Evolutionary conservation across 495 filamentous ascomycete genomes (phyloP), one percentile per base, ranked within the genome.

Genomic region (Neurospora sp.): DNA sequence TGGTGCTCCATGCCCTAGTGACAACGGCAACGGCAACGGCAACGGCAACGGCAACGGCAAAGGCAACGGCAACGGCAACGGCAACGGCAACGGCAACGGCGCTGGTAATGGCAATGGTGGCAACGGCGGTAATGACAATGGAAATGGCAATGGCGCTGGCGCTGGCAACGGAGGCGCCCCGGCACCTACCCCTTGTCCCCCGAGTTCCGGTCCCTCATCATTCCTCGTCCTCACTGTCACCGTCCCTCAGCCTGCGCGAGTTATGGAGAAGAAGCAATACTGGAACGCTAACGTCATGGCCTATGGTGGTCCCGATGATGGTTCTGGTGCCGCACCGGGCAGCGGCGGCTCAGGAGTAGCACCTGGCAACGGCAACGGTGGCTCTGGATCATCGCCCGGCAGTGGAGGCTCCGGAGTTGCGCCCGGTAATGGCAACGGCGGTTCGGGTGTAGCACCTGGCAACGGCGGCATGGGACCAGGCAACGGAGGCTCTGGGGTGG

Each of bases 211-310:
- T 38, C 40, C 40, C 41, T 42, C n/a, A 59, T 42, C 71, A 69
- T 39, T 71, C 69, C 65, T 69, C 44, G 12, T 77, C 42, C 69
- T 75, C 48, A 77, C 75, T 8, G 69, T 75, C 41, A 75, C 74
- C 10, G 45, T 75, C 27, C 20, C 71, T 40, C 53, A 72, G 17
- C 65, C 73, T 44, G 61, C 65, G 48, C 44, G 61, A 8, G 9
- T 41, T 2, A 44, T 70, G 31, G 68, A 72, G 27, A 42, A 71
- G 17, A 41, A 70, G 10, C 42, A 53, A 40, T 31, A 69, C 22
- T 41, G 53, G 53, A 65, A 65, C 53, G 53, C 53, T 14, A 65
- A 65, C 27, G 53, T 65, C 27, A 65, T 65, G 27, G 53, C 53
- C 53, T 65, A 65, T 65, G 53, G 53, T 35, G 53, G 53, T 65